Evolutionary conservation across 129 eudicot genomes (phyloP).

Genomic region (Lactuca sativa): DNA sequence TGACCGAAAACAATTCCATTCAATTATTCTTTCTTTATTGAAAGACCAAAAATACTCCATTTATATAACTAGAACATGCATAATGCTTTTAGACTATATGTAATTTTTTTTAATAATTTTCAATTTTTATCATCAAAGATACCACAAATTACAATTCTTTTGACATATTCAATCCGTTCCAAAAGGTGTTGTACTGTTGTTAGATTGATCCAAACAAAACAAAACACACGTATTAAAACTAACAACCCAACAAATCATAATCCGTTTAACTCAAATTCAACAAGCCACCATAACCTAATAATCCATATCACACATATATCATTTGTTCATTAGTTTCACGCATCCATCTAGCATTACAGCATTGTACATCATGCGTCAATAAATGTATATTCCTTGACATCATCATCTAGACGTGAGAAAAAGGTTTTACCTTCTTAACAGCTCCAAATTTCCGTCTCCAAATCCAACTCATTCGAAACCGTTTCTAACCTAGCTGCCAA

Average conservation of each 20-base stretch:
- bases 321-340: slow-evolving; percentile 4
- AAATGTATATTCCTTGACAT: not conserved
- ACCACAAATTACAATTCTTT: too few species aligned
- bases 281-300: not conserved
- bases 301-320: not conserved
- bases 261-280: not conserved
- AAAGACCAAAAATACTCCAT: too few species aligned
- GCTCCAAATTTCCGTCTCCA: not conserved
- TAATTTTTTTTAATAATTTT: too few species aligned
- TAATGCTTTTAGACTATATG: too few species aligned
- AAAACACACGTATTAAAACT: not conserved
- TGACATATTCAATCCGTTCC: too few species aligned
- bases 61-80: too few species aligned
- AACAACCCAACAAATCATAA: not conserved
- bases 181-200: too few species aligned
- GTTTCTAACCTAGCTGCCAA: not conserved
- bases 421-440: not conserved
- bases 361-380: not conserved
- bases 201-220: not conserved
- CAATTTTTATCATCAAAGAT: too few species aligned
- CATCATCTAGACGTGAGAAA: not conserved
- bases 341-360: not conserved
- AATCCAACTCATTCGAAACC: slow-evolving; percentile 13
- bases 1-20: too few species aligned
- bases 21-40: too few species aligned